Percentiles rank a stretch among this genome's conserved stretches.
Conservation (phyloP, 2,329 filamentous ascomycete genomes). For the Aspergillus costaricaensis region DNA sequence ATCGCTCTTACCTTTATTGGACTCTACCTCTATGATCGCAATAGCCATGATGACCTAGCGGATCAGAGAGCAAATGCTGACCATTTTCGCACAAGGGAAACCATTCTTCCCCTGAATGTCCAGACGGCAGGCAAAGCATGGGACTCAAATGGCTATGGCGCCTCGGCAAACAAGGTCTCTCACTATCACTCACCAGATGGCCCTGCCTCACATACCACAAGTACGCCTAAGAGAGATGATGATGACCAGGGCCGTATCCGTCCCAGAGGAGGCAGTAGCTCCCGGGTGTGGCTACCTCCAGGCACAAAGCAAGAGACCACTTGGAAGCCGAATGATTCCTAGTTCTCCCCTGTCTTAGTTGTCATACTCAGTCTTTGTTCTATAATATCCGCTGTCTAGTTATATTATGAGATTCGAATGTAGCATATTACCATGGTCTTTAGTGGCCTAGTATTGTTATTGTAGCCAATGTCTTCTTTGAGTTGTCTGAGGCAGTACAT, state of each 20-base stretch:
- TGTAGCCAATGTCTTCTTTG: neutral
- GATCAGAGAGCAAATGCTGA: constrained; percentile 71
- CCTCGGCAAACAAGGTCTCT: constrained; percentile 29
- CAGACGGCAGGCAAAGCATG: constrained; percentile 38
- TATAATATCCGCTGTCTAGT: neutral
- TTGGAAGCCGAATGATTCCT: constrained; percentile 61
- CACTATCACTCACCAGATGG: constrained; percentile 25
- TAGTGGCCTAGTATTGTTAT: neutral
- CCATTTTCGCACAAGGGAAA: constrained; percentile 63
- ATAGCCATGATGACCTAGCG: constrained; percentile 81
- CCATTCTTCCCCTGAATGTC: constrained; percentile 67
- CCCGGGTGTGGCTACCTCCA: constrained; percentile 66
- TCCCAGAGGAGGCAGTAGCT: constrained; percentile 42
- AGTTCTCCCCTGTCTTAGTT: constrained; percentile 21
- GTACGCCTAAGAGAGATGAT: constrained; percentile 45
- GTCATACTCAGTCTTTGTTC: neutral
- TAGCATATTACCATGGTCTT: neutral
- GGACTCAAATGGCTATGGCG: constrained; percentile 41
- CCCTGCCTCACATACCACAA: constrained; percentile 19
- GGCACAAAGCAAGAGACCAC: constrained; percentile 86
- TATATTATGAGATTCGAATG: neutral
- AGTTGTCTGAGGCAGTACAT: neutral
- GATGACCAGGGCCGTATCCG: constrained; percentile 48
- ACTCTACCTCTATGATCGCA: constrained; percentile 93
- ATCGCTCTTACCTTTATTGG: constrained; percentile 89